A percentile compares a stretch with the other conserved stretches of the same genome.
phyloP scores from a whole-genome alignment of 164 flowering plant genomes.

The Macadamia integrifolia region DNA sequence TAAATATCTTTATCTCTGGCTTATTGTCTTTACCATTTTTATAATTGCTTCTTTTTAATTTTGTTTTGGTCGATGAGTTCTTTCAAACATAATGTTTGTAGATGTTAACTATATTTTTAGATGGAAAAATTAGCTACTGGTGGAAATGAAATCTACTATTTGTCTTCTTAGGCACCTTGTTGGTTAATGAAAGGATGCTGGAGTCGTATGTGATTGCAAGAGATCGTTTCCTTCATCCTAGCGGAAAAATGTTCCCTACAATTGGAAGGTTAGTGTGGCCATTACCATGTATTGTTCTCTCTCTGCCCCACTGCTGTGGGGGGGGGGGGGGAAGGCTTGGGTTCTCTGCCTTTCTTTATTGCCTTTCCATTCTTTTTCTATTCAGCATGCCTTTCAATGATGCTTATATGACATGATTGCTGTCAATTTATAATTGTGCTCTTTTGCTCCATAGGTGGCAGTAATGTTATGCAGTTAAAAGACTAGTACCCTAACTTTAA shows the following conservation, averaged over 20 bases:
- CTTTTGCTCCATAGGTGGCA: too few relatives aligned
- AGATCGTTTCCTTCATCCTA: slow-evolving; percentile 81
- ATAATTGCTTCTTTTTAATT: background rate
- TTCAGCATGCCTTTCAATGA: too few relatives aligned
- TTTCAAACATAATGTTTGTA: background rate
- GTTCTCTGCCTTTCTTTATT: too few relatives aligned
- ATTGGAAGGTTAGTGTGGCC: slow-evolving; percentile 60
- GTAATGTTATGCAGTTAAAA: too few relatives aligned
- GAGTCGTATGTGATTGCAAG: slow-evolving; percentile 98
- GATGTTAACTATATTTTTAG: background rate
- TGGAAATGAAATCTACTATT: slow-evolving; percentile 3
- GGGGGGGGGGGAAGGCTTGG: too few relatives aligned
- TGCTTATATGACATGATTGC: too few relatives aligned
- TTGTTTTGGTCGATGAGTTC: too few relatives aligned
- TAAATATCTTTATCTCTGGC: background rate
- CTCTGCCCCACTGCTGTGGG: background rate
- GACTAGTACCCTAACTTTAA: too few relatives aligned
- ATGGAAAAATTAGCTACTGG: slow-evolving; percentile 1
- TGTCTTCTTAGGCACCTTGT: slow-evolving; percentile 63
- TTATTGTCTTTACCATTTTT: background rate
- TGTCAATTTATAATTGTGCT: too few relatives aligned
- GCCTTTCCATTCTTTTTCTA: too few relatives aligned
- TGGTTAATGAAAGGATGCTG: slow-evolving; percentile 97
- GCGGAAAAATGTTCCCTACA: slow-evolving; percentile 94
- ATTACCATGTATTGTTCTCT: background rate